Evolutionary conservation across 2,329 filamentous ascomycete species (phyloP), one percentile per base, ranked within the genome.

Genomic region (Penicillium thymicola): DNA sequence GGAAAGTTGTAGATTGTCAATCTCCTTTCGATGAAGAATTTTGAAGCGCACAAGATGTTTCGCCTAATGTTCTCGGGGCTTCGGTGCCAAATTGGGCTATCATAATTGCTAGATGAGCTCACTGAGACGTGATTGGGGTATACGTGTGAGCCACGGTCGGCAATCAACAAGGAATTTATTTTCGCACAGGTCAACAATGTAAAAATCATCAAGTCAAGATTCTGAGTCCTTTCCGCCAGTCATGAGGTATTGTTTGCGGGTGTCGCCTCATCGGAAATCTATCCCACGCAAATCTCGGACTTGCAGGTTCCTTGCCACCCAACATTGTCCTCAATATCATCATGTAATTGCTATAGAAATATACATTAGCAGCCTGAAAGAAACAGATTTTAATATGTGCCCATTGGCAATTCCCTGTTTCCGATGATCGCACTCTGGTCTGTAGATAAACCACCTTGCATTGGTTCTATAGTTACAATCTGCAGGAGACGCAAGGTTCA

Each of bases 361-460:
- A 34, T n/a, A 3, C 5, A 25, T n/a, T n/a, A 11, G 9, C 1
- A 11, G 9, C 13, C 8, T 4, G 2, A 23, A 13, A 25, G 14
- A 46, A 2, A 16, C 13, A n/a, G 2, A 46, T 7, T n/a, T 4
- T 4, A 16, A 11, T 25, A n/a, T n/a, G 16, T 54, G 57, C 34
- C 50, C 32, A 58, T 46, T 47, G 27, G 28, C 66, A 61, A 66
- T 71, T 70, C 53, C 37, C 67, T 67, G 66, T 57, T 5, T 59
- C 57, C 56, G 53, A 55, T 28, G 11, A 10, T 28, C 34, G 10
- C 23, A 27, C 10, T 23, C 9, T 11, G 9, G 21, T 7, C 11
- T 53, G 42, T 47, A n/a, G 3, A n/a, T 16, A 25, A 5, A 10
- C n/a, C 40, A 38, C 18, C 8, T 16, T 10, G 1, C 5, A 13